phyloP scores from a whole-genome alignment of 805 yeast species.

The Yamadazyma phyllophila region DNA sequence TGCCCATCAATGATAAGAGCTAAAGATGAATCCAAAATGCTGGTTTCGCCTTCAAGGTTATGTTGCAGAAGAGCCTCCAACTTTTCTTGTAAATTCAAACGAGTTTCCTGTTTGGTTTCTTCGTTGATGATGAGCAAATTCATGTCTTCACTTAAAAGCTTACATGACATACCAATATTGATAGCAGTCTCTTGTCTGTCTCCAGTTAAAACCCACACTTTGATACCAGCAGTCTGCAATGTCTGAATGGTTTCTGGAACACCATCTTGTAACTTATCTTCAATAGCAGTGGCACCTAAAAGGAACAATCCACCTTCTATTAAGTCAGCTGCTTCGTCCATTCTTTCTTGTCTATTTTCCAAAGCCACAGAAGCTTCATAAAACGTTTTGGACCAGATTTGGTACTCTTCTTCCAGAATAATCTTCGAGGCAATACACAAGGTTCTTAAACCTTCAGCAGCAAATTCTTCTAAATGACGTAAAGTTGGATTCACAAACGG shows the following conservation, averaged over 20 bases:
- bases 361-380: constrained; percentile 81
- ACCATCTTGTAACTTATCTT: constrained; percentile 95
- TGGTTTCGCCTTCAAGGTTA: constrained; percentile 63
- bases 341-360: constrained; percentile 65
- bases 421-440: constrained; percentile 87
- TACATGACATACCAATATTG: constrained; percentile 98
- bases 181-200: constrained; percentile 99
- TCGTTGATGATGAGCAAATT: constrained; percentile 87
- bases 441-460: constrained; percentile 93
- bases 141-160: constrained; percentile 92
- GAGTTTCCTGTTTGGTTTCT: constrained; percentile 73
- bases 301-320: constrained; percentile 79
- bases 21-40: constrained; percentile 56
- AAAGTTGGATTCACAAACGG: constrained; percentile 83
- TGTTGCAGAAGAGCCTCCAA: constrained; percentile 69
- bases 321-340: constrained; percentile 86
- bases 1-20: constrained; percentile 95
- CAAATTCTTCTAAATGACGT: constrained; percentile 91
- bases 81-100: constrained; percentile 69
- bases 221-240: constrained; percentile 93
- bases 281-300: constrained; percentile 97
- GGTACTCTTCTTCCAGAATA: constrained; percentile 75
- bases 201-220: constrained; percentile 97
- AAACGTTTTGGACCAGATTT: constrained; percentile 62
- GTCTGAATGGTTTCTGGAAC: constrained; percentile 97